These are phyloP conservation scores for Beauveria pseudobassiana DNA, from an alignment of 2,329 filamentous ascomycete genomes.

Conservation along the genomic window DNA sequence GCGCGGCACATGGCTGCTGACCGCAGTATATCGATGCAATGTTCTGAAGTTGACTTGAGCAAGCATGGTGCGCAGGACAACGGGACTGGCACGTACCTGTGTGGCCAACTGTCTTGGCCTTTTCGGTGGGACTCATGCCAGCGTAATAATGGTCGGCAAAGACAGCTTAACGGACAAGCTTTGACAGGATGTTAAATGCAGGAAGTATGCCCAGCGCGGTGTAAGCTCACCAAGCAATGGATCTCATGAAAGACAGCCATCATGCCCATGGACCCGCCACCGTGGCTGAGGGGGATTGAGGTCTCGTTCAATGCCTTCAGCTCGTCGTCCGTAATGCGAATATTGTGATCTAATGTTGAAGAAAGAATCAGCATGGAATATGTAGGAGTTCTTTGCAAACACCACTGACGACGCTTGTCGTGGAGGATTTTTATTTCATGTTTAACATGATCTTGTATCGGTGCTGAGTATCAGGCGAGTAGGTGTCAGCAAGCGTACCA, in stretches of 20 bases:
- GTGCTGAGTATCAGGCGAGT: neutral
- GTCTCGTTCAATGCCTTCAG: neutral
- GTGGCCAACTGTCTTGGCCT: neutral
- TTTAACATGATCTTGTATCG: neutral
- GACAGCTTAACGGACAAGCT: neutral
- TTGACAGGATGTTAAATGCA: too few relatives aligned
- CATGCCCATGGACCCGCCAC: neutral
- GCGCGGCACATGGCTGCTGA: neutral
- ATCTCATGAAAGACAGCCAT: neutral
- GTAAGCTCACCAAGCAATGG: neutral
- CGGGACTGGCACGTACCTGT: neutral
- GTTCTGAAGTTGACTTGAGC: neutral
- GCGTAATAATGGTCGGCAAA: neutral
- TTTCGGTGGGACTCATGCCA: neutral
- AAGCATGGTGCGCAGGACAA: neutral
- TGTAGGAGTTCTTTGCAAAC: too few relatives aligned
- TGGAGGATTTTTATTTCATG: neutral
- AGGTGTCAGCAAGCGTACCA: too few relatives aligned
- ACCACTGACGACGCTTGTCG: neutral
- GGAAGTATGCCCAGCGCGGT: neutral
- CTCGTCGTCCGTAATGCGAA: neutral
- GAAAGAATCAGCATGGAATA: too few relatives aligned
- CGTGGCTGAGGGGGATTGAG: neutral
- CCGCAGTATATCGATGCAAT: neutral
- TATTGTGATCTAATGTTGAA: neutral